These are phyloP conservation scores for Aspergillus panamensis DNA, from an alignment of 495 filamentous ascomycete species.

Conservation along the genomic window DNA sequence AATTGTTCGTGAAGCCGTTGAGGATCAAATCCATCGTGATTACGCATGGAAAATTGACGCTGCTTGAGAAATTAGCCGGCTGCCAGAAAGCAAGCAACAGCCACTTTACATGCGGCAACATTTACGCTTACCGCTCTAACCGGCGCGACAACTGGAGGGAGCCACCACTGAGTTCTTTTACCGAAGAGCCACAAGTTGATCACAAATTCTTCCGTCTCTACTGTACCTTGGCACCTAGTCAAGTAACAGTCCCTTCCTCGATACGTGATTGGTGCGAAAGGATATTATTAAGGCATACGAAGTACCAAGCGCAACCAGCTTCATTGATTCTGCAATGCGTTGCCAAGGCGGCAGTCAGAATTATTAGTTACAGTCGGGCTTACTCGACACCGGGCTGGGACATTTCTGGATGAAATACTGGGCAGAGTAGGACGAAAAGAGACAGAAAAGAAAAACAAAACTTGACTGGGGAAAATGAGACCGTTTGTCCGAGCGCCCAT, in stretches of 20 bases:
- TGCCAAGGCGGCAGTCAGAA: too few relatives aligned
- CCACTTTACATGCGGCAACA: background rate
- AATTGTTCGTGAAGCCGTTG: conserved; percentile 62
- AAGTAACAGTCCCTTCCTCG: background rate
- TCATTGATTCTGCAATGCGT: background rate
- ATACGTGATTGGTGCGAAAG: background rate
- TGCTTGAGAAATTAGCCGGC: conserved; percentile 25
- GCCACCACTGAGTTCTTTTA: background rate
- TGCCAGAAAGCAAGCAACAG: background rate
- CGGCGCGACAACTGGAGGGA: background rate
- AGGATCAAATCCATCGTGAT: conserved; percentile 41
- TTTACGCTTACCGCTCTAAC: background rate
- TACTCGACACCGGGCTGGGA: background rate
- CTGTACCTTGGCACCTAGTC: background rate
- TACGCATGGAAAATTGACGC: conserved; percentile 42
- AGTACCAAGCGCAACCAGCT: background rate
- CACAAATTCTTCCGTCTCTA: background rate
- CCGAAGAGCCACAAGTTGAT: background rate
- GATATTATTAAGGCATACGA: background rate
- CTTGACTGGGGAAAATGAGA: too few relatives aligned
- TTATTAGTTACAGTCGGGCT: background rate
- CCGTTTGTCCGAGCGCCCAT: background rate
- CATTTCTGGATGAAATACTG: background rate
- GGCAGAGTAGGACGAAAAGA: background rate
- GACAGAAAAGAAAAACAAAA: background rate